phyloP scores from a whole-genome alignment of 2,329 filamentous ascomycete genomes.

The Setomelanomma holmii region DNA sequence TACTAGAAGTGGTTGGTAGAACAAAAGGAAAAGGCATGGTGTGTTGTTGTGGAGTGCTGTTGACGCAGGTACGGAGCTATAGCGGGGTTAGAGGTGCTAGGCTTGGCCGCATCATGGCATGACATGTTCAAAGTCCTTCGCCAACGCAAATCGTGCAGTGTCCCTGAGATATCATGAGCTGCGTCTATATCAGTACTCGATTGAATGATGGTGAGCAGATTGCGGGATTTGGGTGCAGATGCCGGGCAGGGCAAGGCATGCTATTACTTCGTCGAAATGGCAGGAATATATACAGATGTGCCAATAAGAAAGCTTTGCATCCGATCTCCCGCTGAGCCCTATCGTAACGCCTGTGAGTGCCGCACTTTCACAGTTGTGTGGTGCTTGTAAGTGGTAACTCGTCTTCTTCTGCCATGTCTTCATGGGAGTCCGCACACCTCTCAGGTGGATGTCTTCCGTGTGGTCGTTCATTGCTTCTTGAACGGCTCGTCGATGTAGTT shows the following conservation, averaged over 20 bases:
- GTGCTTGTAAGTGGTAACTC: no score
- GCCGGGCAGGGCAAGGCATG: constrained; percentile 5
- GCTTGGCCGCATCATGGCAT: constrained; percentile 29
- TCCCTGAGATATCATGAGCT: background rate
- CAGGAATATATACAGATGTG: constrained; percentile 41
- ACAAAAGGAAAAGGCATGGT: constrained; percentile 88
- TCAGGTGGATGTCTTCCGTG: background rate
- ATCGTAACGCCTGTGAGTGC: constrained; percentile 12
- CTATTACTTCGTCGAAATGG: constrained; percentile 8
- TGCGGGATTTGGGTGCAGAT: background rate
- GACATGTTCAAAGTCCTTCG: background rate
- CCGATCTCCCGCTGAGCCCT: constrained; percentile 9
- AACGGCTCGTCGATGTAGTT: constrained; percentile 65
- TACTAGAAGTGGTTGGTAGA: constrained; percentile 87
- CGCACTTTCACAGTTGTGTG: background rate
- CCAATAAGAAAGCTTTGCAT: constrained; percentile 19
- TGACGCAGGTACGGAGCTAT: constrained; percentile 36
- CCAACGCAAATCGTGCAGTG: no score
- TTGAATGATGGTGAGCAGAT: background rate
- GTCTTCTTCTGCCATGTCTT: constrained; percentile 4
- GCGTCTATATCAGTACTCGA: background rate
- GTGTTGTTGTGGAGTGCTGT: constrained; percentile 18
- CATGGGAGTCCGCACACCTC: background rate
- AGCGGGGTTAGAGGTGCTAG: constrained; percentile 26
- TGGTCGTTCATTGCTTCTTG: constrained; percentile 44